A percentile compares a stretch with the other conserved stretches of the same genome.
Evolutionary conservation across 2,329 filamentous ascomycete species (phyloP).

Genomic region (Colletotrichum sp.): DNA sequence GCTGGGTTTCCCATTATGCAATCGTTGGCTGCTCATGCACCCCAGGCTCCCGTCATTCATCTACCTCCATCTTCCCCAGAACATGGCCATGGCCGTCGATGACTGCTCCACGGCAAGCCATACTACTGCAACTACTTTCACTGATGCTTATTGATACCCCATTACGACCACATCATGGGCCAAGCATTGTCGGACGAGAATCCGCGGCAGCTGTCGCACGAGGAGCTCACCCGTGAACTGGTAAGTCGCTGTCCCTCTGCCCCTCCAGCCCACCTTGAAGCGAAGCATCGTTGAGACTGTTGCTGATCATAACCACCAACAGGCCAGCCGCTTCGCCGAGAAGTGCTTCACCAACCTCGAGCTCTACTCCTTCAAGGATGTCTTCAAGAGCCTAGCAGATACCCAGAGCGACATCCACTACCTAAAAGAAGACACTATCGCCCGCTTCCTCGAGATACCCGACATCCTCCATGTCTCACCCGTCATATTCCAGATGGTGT

Average conservation of each 20-base stretch:
- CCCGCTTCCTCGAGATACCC: constrained; percentile 75
- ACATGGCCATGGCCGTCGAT: background rate
- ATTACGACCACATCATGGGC: constrained; percentile 46
- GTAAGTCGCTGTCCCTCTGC: constrained; percentile 37
- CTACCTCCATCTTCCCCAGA: background rate
- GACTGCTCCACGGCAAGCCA: background rate
- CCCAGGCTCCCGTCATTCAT: background rate
- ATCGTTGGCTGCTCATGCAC: background rate
- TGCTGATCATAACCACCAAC: constrained; percentile 1
- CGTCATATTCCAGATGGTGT: constrained; percentile 74
- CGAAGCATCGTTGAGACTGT: background rate
- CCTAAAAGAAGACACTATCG: constrained; percentile 73
- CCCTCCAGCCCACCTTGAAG: background rate
- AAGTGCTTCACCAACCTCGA: constrained; percentile 76
- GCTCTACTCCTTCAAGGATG: constrained; percentile 74
- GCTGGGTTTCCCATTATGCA: constrained; percentile 2
- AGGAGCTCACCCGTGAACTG: constrained; percentile 56
- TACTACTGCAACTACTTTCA: background rate
- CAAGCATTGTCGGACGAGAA: constrained; percentile 54
- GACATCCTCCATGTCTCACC: constrained; percentile 71
- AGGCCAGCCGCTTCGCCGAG: constrained; percentile 69
- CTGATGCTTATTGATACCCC: background rate
- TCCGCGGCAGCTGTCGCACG: constrained; percentile 49
- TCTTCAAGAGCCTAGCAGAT: constrained; percentile 74
- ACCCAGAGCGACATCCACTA: constrained; percentile 65